These are phyloP conservation scores for Umbelopsis sp. DNA, from an alignment of 371 early-diverging fungal genomes.

Conservation along the genomic window DNA sequence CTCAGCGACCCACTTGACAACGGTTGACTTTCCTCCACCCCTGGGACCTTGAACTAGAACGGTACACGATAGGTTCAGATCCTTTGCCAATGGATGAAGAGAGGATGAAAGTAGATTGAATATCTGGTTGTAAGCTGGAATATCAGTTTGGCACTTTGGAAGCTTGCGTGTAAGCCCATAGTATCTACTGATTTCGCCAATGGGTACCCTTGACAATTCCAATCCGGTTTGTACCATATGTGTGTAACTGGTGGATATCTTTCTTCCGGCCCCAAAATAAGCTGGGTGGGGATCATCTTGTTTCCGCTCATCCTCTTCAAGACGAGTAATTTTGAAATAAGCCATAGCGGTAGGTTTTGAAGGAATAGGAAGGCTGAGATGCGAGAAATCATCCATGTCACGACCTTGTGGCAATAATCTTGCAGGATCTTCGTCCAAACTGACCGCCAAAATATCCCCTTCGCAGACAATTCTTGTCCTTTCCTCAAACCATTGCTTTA, in stretches of 20 bases:
- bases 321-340: conserved; percentile 59
- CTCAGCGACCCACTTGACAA: conserved; percentile 68
- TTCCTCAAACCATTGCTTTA: conserved; percentile 72
- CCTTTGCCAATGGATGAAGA: conserved; percentile 72
- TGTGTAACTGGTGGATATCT: conserved; percentile 62
- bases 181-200: conserved; percentile 43
- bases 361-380: conserved; percentile 22
- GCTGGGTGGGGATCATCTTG: conserved; percentile 35
- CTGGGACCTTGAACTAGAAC: conserved; percentile 79
- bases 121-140: conserved; percentile 41
- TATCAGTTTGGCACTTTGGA: conserved; percentile 35
- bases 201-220: conserved; percentile 65
- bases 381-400: conserved; percentile 20
- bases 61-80: conserved; percentile 73
- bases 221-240: conserved; percentile 71
- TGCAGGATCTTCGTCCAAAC: conserved; percentile 57
- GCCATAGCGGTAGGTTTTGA: conserved; percentile 44
- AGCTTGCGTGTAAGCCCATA: conserved; percentile 36
- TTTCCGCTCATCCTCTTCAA: conserved; percentile 29
- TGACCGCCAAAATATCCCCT: conserved; percentile 75
- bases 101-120: conserved; percentile 67
- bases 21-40: conserved; percentile 84
- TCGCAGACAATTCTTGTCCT: conserved; percentile 72
- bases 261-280: conserved; percentile 47
- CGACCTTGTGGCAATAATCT: conserved; percentile 26